Conservation (phyloP, 2,329 filamentous ascomycete species). For the Fonsecaea pedrosoi region DNA sequence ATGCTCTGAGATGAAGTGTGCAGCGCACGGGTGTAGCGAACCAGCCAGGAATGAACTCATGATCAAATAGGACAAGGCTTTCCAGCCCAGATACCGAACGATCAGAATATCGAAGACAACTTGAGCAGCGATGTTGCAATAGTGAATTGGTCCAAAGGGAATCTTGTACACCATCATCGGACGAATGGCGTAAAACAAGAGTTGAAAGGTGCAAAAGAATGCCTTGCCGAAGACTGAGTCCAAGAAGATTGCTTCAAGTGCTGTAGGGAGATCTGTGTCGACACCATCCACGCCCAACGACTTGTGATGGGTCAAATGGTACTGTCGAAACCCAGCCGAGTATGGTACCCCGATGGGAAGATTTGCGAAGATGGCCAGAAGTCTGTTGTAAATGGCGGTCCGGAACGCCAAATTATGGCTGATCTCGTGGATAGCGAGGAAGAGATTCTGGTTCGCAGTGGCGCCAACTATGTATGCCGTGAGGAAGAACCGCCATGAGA, state of each 20-base stretch:
- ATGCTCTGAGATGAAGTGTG: constrained; percentile 98
- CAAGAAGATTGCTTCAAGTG: constrained; percentile 87
- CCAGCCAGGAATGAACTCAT: constrained; percentile 92
- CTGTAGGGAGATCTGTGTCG: constrained; percentile 93
- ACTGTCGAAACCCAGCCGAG: constrained; percentile 93
- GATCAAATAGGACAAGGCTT: constrained; percentile 80
- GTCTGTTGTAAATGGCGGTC: constrained; percentile 76
- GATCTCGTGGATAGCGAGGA: constrained; percentile 98
- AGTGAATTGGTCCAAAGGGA: constrained; percentile 83
- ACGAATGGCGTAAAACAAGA: constrained; percentile 95
- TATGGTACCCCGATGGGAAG: constrained; percentile 95
- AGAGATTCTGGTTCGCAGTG: constrained; percentile 97
- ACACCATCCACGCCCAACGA: constrained; percentile 94
- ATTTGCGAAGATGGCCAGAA: constrained; percentile 92
- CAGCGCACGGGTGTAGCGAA: constrained; percentile 89
- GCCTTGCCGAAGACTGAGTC: constrained; percentile 93
- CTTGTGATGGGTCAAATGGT: constrained; percentile 99
- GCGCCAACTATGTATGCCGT: constrained; percentile 91
- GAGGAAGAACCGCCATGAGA: constrained; percentile 83
- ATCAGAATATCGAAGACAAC: constrained; percentile 77
- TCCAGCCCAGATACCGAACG: constrained; percentile 64
- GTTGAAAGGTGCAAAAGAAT: constrained; percentile 99
- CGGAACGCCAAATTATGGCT: constrained; percentile 96
- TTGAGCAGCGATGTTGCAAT: constrained; percentile 80
- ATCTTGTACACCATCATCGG: constrained; percentile 94